Percentiles rank a stretch among this genome's conserved stretches.
These are phyloP conservation scores for Zymoseptoria crescenta DNA, from an alignment of 2,329 filamentous ascomycete species.

Conservation along the genomic window DNA sequence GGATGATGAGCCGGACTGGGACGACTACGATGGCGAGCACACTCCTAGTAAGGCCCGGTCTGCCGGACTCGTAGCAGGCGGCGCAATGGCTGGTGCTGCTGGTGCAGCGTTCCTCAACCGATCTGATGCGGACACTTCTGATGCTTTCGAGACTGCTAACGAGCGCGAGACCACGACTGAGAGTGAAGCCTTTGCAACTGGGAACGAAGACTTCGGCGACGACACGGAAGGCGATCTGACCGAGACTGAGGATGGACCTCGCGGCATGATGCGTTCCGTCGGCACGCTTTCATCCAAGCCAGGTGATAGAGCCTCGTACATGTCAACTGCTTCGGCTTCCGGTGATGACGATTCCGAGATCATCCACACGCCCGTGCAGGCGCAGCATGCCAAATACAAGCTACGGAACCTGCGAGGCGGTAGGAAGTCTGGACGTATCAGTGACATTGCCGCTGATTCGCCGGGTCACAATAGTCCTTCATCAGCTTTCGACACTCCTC, in stretches of 20 bases:
- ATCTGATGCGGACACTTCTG: constrained; percentile 56
- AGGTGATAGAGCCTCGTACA: constrained; percentile 59
- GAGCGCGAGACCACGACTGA: constrained; percentile 62
- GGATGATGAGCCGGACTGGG: constrained; percentile 82
- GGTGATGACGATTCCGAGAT: constrained; percentile 52
- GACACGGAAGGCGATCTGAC: constrained; percentile 62
- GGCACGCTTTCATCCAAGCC: constrained; percentile 34
- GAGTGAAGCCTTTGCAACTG: constrained; percentile 92
- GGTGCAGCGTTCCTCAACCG: constrained; percentile 49
- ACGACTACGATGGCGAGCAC: constrained; percentile 62
- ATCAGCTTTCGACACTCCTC: constrained; percentile 33
- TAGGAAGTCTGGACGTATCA: constrained; percentile 42
- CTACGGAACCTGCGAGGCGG: constrained; percentile 58
- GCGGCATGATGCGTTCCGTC: constrained; percentile 10
- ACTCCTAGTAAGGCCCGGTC: constrained; percentile 46
- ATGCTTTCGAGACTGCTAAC: constrained; percentile 65
- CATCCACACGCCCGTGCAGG: constrained; percentile 56
- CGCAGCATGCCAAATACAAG: constrained; percentile 62
- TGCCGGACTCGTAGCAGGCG: constrained; percentile 21
- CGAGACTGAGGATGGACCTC: constrained; percentile 62
- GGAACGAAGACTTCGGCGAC: constrained; percentile 69
- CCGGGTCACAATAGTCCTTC: constrained; percentile 20
- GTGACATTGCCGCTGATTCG: constrained; percentile 30
- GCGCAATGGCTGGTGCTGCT: constrained; percentile 36
- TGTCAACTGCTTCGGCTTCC: constrained; percentile 85